phyloP scores from a whole-genome alignment of 306 rosid genomes.

The Trifolium pratense region DNA sequence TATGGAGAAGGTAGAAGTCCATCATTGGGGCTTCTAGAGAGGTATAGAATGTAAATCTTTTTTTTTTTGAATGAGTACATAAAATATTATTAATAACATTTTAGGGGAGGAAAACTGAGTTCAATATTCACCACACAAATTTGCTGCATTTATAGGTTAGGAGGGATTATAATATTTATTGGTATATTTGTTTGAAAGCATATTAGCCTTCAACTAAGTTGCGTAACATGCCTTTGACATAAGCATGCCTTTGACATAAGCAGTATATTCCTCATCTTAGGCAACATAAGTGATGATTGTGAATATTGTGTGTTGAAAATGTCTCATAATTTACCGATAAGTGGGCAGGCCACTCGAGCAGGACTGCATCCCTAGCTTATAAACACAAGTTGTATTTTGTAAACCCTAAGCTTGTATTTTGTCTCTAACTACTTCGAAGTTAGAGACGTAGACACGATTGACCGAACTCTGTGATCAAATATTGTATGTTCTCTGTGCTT shows the following conservation, averaged over 20 bases:
- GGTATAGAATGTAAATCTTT: conserved; percentile 53
- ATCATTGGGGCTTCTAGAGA: conserved; percentile 76
- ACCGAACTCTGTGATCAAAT: neutral
- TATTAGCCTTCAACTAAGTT: too few species aligned
- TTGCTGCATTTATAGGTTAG: conserved; percentile 20
- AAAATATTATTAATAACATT: neutral
- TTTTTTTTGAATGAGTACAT: neutral
- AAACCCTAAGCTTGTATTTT: too few species aligned
- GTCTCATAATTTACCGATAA: too few species aligned
- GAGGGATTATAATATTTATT: conserved; percentile 5
- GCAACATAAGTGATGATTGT: too few species aligned
- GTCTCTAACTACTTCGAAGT: neutral
- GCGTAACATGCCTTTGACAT: too few species aligned
- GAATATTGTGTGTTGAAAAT: too few species aligned
- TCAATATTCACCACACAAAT: conserved; percentile 30
- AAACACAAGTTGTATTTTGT: too few species aligned
- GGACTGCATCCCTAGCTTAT: too few species aligned
- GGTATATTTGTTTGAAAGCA: too few species aligned
- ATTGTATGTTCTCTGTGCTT: neutral
- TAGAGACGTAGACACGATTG: neutral
- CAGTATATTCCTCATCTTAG: too few species aligned
- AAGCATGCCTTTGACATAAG: too few species aligned
- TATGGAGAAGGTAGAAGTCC: conserved; percentile 79
- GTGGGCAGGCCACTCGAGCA: too few species aligned
- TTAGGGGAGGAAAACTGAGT: conserved; percentile 29